These are phyloP conservation scores for Leptosphaerulina australis DNA, from an alignment of 2,329 filamentous ascomycete genomes.

Conservation along the genomic window DNA sequence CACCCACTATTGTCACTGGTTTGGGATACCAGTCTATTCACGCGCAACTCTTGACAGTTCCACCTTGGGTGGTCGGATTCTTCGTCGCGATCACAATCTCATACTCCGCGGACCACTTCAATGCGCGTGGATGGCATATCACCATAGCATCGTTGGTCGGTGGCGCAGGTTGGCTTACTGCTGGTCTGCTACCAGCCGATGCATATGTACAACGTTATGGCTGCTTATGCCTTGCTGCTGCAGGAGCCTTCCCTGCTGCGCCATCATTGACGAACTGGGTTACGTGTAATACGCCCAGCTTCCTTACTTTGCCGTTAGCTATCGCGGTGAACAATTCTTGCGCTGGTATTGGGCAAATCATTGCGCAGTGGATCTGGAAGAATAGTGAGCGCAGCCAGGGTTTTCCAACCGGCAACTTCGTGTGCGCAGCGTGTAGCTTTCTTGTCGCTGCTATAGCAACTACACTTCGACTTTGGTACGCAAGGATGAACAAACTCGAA, in stretches of 20 bases:
- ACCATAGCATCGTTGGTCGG: conserved; percentile 35
- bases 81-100: conserved; percentile 33
- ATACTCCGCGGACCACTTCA: conserved; percentile 31
- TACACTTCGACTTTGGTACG: conserved; percentile 36
- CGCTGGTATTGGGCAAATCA: conserved; percentile 49
- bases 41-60: conserved; percentile 50
- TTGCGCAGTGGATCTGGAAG: conserved; percentile 52
- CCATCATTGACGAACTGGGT: conserved; percentile 49
- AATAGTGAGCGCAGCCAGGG: conserved; percentile 35
- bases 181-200: conserved; percentile 36
- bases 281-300: conserved; percentile 48
- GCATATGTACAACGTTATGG: conserved; percentile 41
- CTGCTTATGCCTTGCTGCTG: conserved; percentile 48
- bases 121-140: conserved; percentile 29
- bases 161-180: conserved; percentile 43
- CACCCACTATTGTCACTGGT: conserved; percentile 53
- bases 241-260: conserved; percentile 47
- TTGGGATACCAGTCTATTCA: conserved; percentile 51
- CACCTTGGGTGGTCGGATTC: conserved; percentile 47
- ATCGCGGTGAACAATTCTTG: conserved; percentile 49
- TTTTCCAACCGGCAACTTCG: conserved; percentile 51
- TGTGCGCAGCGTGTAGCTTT: conserved; percentile 50
- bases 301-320: conserved; percentile 47
- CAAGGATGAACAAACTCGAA: conserved; percentile 32
- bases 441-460: conserved; percentile 32